These are phyloP conservation scores for Boletus sp. DNA, from an alignment of 768 basidiomycete species.

Conservation along the genomic window DNA sequence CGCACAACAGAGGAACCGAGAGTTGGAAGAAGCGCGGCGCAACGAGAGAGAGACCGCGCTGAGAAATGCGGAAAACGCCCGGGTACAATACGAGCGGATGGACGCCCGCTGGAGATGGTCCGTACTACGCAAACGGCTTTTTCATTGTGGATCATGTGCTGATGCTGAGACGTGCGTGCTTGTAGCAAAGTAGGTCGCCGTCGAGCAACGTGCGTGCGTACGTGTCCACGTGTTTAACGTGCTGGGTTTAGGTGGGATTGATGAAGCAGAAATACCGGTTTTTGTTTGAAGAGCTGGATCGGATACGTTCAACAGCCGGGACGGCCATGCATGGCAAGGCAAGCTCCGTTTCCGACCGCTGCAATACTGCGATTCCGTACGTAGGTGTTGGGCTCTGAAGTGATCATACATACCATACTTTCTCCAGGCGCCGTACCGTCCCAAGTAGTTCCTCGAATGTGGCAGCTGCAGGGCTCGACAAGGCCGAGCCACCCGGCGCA, in stretches of 20 bases:
- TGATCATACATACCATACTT: neutral
- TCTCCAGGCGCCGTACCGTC: neutral
- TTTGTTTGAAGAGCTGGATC: neutral
- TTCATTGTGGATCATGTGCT: neutral
- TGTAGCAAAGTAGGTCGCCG: neutral
- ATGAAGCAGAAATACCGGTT: neutral
- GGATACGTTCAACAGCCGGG: neutral
- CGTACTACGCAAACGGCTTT: neutral
- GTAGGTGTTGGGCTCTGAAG: neutral
- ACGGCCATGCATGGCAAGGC: neutral
- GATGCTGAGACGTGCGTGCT: neutral
- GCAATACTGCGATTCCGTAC: neutral
- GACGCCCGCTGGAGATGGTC: slow-evolving; percentile 1
- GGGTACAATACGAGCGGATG: neutral
- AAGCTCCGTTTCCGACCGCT: neutral
- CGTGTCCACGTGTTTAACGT: neutral
- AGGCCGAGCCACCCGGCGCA: too few species aligned
- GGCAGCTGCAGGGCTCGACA: too few species aligned
- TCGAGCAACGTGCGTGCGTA: neutral
- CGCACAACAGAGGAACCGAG: neutral
- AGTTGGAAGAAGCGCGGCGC: neutral
- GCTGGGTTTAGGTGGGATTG: neutral
- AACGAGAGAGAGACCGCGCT: neutral
- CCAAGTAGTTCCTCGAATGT: too few species aligned
- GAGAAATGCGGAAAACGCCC: neutral